phyloP scores from a whole-genome alignment of 352 stramenopile genomes.

The Blastocystis sp. region DNA sequence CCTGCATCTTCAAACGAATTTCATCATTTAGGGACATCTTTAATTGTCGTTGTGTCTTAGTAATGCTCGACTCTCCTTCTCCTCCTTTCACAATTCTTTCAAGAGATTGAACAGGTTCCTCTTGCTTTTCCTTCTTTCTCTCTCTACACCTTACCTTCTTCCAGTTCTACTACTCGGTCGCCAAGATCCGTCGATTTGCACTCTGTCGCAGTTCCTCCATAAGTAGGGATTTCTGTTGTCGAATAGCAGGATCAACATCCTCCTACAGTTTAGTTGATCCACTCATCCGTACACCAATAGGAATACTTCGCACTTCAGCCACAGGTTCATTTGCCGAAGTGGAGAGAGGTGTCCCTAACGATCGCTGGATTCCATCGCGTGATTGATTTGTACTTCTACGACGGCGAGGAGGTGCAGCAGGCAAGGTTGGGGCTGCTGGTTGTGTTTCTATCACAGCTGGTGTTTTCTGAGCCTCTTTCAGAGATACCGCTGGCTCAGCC shows the following conservation, averaged over 20 bases:
- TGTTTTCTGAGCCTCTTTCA: too few relatives aligned
- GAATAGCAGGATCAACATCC: neutral
- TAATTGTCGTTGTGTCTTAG: conserved; percentile 29
- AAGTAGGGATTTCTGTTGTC: neutral
- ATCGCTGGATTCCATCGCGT: neutral
- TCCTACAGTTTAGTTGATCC: neutral
- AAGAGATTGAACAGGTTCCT: neutral
- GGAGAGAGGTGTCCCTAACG: neutral
- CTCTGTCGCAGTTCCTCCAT: conserved; percentile 39
- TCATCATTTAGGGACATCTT: conserved; percentile 60
- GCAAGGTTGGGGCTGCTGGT: neutral
- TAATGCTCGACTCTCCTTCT: conserved; percentile 27
- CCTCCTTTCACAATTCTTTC: conserved; percentile 39
- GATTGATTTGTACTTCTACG: neutral
- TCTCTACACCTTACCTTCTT: neutral
- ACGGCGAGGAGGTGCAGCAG: conserved; percentile 19
- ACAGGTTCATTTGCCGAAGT: neutral
- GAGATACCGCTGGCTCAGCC: too few relatives aligned
- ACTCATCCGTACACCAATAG: neutral
- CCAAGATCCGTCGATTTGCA: neutral
- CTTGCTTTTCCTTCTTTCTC: neutral
- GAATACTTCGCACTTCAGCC: neutral
- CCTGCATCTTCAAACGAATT: conserved; percentile 46
- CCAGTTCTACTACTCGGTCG: neutral
- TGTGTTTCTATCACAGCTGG: neutral